Evolutionary conservation across 768 basidiomycete genomes (phyloP).

Genomic region (Royoungia palumana): DNA sequence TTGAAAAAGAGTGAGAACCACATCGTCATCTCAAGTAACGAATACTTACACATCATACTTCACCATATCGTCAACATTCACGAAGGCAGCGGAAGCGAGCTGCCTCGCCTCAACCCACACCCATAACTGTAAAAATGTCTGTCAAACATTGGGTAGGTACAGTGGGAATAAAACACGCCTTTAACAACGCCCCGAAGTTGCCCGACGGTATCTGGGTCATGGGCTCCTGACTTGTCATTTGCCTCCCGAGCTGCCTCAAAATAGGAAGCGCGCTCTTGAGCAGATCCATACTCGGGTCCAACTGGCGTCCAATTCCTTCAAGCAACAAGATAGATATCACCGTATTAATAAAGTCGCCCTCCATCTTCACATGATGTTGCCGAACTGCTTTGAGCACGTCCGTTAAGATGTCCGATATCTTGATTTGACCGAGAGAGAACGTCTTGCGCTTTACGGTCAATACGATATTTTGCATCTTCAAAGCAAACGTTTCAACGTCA

Average conservation of each 20-base stretch:
- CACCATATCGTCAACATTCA: constrained; percentile 81
- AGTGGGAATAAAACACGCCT: constrained; percentile 50
- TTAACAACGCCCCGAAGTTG: constrained; percentile 81
- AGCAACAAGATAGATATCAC: constrained; percentile 90
- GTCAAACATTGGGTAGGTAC: background rate
- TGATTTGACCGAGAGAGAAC: constrained; percentile 95
- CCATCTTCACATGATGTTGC: constrained; percentile 95
- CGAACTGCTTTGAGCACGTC: constrained; percentile 86
- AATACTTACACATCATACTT: constrained; percentile 80
- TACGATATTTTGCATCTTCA: constrained; percentile 97
- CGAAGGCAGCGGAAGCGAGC: constrained; percentile 72
- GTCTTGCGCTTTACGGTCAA: constrained; percentile 93
- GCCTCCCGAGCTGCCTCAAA: constrained; percentile 82
- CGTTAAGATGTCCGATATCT: constrained; percentile 88
- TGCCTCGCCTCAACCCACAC: constrained; percentile 90
- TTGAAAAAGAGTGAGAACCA: constrained; percentile 25
- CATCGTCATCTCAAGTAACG: background rate
- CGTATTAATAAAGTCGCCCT: constrained; percentile 98
- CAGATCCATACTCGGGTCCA: constrained; percentile 89
- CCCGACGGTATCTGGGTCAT: constrained; percentile 61
- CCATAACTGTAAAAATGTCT: constrained; percentile 62
- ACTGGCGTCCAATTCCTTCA: constrained; percentile 92
- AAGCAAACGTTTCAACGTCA: constrained; percentile 91
- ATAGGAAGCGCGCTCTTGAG: constrained; percentile 97
- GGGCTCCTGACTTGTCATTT: constrained; percentile 77